A percentile compares a stretch with the other conserved stretches of the same genome.
Evolutionary conservation across 345 rosid genomes (phyloP).

Genomic region (Zanthoxylum bungeanum): DNA sequence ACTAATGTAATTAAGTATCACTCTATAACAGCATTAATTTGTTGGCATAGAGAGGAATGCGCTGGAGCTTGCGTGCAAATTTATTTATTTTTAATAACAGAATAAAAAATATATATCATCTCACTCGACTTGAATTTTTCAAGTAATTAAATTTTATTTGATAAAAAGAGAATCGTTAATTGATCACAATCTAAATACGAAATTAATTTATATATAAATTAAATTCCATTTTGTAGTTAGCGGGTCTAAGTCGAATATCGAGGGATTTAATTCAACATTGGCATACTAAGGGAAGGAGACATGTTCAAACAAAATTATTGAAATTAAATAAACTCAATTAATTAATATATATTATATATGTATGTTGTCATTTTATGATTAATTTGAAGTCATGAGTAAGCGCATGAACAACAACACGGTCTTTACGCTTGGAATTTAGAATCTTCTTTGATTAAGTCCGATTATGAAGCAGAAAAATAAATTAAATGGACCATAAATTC

Average conservation of each 20-base stretch:
- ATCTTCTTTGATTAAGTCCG: background rate
- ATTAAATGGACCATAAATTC: too few species aligned
- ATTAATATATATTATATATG: too few species aligned
- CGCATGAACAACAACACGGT: background rate
- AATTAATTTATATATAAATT: background rate
- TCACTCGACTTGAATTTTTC: background rate
- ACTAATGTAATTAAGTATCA: background rate
- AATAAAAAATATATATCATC: background rate
- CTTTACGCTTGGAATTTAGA: background rate
- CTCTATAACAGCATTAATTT: background rate
- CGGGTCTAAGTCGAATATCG: background rate
- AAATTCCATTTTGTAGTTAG: background rate
- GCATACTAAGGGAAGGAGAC: background rate
- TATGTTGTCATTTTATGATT: too few species aligned
- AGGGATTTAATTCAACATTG: background rate
- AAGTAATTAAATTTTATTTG: background rate
- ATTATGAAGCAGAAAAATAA: too few species aligned
- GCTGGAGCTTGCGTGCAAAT: background rate
- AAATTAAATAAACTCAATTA: background rate
- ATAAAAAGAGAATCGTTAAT: background rate
- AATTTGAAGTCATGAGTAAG: background rate
- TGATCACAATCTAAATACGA: background rate
- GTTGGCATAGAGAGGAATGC: background rate
- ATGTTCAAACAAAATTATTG: background rate
- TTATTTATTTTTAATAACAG: too few species aligned